A percentile compares a stretch with the other conserved stretches of the same genome.
Evolutionary conservation across 164 flowering plant species (phyloP).

Genomic region (Chimonanthus praecox): DNA sequence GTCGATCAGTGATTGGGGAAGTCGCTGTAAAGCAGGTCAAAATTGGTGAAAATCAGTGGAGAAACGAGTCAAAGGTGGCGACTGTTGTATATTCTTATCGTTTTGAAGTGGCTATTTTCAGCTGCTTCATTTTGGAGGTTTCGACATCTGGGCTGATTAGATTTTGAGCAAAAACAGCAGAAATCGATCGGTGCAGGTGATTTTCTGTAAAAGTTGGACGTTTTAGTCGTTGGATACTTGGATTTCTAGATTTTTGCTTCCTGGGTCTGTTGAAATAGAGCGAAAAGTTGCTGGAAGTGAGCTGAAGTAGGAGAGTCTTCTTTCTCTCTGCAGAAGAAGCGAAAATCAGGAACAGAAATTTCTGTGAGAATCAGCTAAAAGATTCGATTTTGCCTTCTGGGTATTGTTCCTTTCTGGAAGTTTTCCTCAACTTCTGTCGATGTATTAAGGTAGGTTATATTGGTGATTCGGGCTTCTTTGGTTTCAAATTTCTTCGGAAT

Average conservation of each 20-base stretch:
- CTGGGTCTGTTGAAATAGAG: background rate
- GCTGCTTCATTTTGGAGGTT: background rate
- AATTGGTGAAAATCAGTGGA: background rate
- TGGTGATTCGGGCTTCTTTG: constrained; percentile 1
- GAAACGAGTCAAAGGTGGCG: background rate
- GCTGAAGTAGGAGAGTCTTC: background rate
- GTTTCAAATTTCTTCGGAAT: background rate
- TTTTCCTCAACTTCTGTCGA: background rate
- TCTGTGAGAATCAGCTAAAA: background rate
- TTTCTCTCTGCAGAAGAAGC: background rate
- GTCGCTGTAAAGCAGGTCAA: too few relatives aligned
- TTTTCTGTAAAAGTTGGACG: background rate
- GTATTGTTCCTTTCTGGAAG: background rate
- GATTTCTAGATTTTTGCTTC: background rate
- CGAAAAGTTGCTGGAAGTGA: background rate
- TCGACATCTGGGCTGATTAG: background rate
- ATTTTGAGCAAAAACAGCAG: background rate
- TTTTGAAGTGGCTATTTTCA: background rate
- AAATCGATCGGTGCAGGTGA: background rate
- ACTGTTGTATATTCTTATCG: background rate
- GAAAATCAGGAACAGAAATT: background rate
- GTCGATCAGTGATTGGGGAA: background rate
- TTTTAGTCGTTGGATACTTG: background rate
- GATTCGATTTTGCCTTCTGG: background rate
- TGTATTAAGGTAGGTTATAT: background rate